Base-by-base conservation (phyloP, 352 stramenopile species). In the Phytopythium boreale region DNA sequence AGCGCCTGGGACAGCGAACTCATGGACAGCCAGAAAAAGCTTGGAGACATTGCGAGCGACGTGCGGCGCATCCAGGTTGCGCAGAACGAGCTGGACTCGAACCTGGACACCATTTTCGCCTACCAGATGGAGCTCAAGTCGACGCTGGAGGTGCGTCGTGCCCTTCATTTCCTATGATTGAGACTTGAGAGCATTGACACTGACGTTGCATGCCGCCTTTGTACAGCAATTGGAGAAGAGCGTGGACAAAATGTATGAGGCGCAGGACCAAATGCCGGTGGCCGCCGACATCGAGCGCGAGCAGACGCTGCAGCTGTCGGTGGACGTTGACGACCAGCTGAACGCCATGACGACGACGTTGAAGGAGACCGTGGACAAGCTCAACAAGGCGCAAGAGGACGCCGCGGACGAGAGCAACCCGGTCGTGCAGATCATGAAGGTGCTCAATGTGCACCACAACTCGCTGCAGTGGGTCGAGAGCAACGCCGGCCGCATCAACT, bases 91-190 rank as follows among this genome's bases (percentile, higher is more conserved):
- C 70, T 95, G 20, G 86, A 95, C 64, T 81, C 84, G 29, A 94
- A 93, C 72, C 68, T 95, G 47, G 87, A 95, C 64, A 94, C 87
- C 49, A 95, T 95, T 56, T 93, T 92, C 53, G 84, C 87, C 11
- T 95, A 95, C 62, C 87, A 95, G 59, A 93, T 93, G 79, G 87
- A 95, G 66, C 81, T 95, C 31, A 92, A 94, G 71, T 93, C 85
- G 46, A 95, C 87, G 15, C 78, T 95, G 22, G 85, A 93, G 83
- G 87, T 95, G 67, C 36, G 64, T 15, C 41, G 41, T 22, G 17
- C 7, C 41, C 17, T 22, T 20, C 1, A 6, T 46, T 22, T 61
- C 29, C 46, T 61, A 7, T 59, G 12, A 14, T n/a, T n/a, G n/a
- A n/a, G n/a, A n/a, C n/a, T n/a, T n/a, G n/a, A n/a, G n/a, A n/a